Evolutionary conservation across 2,329 filamentous ascomycete genomes (phyloP), one percentile per base, ranked within the genome.

Genomic region (Neonectria coccinea): DNA sequence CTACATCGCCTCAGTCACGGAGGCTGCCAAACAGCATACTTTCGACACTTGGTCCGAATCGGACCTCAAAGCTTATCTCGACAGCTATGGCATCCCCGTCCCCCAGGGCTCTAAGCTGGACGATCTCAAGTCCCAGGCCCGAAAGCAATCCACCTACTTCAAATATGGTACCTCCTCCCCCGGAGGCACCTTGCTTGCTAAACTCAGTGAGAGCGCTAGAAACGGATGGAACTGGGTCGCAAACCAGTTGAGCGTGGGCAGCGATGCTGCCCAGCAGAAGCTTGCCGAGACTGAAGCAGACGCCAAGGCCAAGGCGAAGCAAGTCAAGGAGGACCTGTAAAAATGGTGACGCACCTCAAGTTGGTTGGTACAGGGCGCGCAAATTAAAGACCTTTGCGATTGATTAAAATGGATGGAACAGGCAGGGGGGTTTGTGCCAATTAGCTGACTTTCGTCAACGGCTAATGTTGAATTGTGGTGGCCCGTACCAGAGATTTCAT

Each of bases 41-140:
- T 95, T 95, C 68, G 88, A 93, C 56, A 87, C 87, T 1, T 95
- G 92, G 92, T 91, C 85, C 60, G 85, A 88, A 72, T 86, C 85
- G 50, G 91, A 95, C 27, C 82, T 96, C 66, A 94, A 95, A 83
- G 82, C 87, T 1, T 95, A 94, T 74, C 86, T 95, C 7, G 92
- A 95, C 75, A 91, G 88, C 66, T 95, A 93, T 68, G 92, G 92
- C 41, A 82, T 95, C 44, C 79, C 83, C 5, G 83, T 86, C 44
- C 90, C 89, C 47, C 90, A 93, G 76, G 89, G 89, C 6, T 89
- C 88, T 18, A 90, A 82, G 62, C 72, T 89, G 60, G 91, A 94
- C 64, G 86, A 93, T 74, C 83, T 95, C 20, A 87, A 88, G 65
- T 91, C 91, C 9, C 83, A 88, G 64, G 92, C 91, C 16, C 89